phyloP scores from a whole-genome alignment of 225 moss, liverwort and hornwort genomes.

The Bryum argenteum region DNA sequence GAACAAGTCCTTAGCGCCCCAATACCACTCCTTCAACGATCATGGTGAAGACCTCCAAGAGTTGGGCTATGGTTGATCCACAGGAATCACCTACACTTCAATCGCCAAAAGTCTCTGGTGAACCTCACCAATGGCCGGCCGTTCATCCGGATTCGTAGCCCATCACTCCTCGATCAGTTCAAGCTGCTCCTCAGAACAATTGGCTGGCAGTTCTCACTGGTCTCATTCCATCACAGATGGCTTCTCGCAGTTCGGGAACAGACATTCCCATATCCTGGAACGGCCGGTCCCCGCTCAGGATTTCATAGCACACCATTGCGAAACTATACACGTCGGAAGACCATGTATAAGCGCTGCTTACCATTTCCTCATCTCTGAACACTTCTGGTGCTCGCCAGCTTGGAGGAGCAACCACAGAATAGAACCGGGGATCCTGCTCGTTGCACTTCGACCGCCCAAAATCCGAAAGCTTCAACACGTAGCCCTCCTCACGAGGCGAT shows the following conservation, averaged over 20 bases:
- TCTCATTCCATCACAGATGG: constrained; percentile 9
- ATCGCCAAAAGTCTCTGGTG: neutral
- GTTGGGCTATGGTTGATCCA: no score
- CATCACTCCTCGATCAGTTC: constrained; percentile 29
- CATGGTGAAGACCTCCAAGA: no score
- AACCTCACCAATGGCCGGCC: constrained; percentile 18
- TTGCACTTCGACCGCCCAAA: no score
- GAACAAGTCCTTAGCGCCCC: no score
- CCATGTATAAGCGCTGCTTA: constrained; percentile 23
- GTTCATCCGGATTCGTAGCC: constrained; percentile 8
- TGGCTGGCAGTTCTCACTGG: constrained; percentile 23
- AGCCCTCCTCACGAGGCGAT: neutral
- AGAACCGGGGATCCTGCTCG: no score
- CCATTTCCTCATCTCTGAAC: constrained; percentile 7
- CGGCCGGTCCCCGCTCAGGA: constrained; percentile 25
- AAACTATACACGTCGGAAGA: no score
- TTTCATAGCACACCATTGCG: constrained; percentile 30
- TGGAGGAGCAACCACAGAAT: neutral
- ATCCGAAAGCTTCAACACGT: no score
- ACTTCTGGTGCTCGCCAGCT: constrained; percentile 31
- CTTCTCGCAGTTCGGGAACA: neutral
- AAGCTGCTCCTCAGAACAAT: constrained; percentile 6
- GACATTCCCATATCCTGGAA: constrained; percentile 7
- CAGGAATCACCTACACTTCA: neutral
- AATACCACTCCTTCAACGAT: no score